These are phyloP conservation scores for Haplosporangium gracile DNA, from an alignment of 192 early-diverging fungal species.

Conservation along the genomic window DNA sequence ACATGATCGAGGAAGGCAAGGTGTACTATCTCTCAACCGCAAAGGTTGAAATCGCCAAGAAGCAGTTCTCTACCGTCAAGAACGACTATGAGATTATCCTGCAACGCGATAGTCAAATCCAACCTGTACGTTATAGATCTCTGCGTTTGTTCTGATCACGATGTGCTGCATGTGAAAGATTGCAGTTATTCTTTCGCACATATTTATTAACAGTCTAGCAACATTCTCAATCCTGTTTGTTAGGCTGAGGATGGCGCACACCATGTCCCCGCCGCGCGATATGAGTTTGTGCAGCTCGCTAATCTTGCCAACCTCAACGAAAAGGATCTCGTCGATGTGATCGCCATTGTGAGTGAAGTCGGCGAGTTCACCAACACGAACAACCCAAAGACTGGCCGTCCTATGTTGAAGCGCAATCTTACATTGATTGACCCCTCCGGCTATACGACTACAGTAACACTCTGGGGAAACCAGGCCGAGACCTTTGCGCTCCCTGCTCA, in stretches of 20 bases:
- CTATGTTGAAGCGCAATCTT: slow-evolving; percentile 87
- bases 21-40: slow-evolving; percentile 89
- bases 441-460: slow-evolving; percentile 79
- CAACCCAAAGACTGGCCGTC: slow-evolving; percentile 68
- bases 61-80: slow-evolving; percentile 82
- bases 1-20: slow-evolving; percentile 83
- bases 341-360: slow-evolving; percentile 80
- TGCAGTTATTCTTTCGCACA: neutral
- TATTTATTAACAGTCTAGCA: neutral
- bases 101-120: slow-evolving; percentile 77
- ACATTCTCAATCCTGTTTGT: neutral
- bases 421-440: slow-evolving; percentile 81
- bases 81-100: slow-evolving; percentile 95
- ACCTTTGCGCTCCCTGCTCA: slow-evolving; percentile 62
- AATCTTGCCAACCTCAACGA: slow-evolving; percentile 79
- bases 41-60: slow-evolving; percentile 85
- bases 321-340: slow-evolving; percentile 77
- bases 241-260: slow-evolving; percentile 66
- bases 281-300: slow-evolving; percentile 78
- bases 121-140: slow-evolving; percentile 43
- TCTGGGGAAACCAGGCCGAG: slow-evolving; percentile 91
- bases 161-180: neutral
- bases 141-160: neutral
- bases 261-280: slow-evolving; percentile 67
- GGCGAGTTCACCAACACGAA: slow-evolving; percentile 71